These are phyloP conservation scores for Dictyostelium brefeldianum DNA, from an alignment of 78 protist genomes.

Conservation along the genomic window DNA sequence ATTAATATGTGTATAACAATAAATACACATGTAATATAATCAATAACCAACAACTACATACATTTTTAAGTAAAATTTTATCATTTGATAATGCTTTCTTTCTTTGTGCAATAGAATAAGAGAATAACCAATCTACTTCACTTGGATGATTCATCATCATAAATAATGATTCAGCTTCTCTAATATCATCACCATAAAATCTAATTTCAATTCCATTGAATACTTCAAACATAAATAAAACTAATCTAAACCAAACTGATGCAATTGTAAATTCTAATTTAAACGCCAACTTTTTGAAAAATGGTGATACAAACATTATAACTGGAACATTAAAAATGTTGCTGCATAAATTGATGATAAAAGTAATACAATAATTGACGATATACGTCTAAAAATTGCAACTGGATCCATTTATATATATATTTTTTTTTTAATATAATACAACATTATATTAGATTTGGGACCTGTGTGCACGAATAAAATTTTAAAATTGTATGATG, in stretches of 20 bases:
- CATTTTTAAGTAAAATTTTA: slow-evolving; percentile 53
- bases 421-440: no score
- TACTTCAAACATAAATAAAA: slow-evolving; percentile 17
- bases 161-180: slow-evolving; percentile 23
- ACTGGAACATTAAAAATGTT: slow-evolving; percentile 37
- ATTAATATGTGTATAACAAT: no score
- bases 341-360: slow-evolving; percentile 15
- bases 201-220: slow-evolving; percentile 26
- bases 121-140: slow-evolving; percentile 60
- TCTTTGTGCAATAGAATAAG: slow-evolving; percentile 18
- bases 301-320: slow-evolving; percentile 20
- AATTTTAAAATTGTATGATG: no score
- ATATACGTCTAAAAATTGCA: neutral
- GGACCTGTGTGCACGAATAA: no score
- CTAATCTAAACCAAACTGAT: slow-evolving; percentile 1
- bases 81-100: slow-evolving; percentile 16
- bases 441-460: no score
- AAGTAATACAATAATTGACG: neutral
- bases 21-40: no score
- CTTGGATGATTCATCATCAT: slow-evolving; percentile 67
- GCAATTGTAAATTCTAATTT: neutral
- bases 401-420: neutral
- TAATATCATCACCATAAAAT: slow-evolving; percentile 31
- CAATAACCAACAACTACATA: neutral
- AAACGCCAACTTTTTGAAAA: slow-evolving; percentile 5